Percentiles rank a stretch among this genome's conserved stretches.
Evolutionary conservation across 345 rosid genomes (phyloP).

Genomic region (Camelina laxa): DNA sequence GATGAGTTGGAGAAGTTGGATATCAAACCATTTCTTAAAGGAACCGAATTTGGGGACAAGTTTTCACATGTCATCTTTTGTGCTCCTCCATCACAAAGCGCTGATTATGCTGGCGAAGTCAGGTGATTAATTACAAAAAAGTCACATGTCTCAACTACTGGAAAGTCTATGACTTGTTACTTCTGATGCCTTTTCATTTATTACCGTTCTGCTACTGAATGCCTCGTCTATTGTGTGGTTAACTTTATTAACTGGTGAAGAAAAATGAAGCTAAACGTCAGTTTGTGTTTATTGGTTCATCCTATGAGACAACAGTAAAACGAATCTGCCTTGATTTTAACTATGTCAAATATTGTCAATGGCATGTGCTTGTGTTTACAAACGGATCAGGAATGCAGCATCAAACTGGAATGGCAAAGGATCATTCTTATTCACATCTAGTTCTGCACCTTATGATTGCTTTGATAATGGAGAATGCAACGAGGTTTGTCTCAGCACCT

Average conservation of each 20-base stretch:
- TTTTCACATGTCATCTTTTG: slow-evolving; percentile 86
- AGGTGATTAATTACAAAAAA: slow-evolving; percentile 51
- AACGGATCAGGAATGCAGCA: slow-evolving; percentile 72
- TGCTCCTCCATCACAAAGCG: slow-evolving; percentile 88
- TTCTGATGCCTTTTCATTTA: background rate
- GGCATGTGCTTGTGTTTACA: slow-evolving; percentile 10
- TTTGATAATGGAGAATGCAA: slow-evolving; percentile 74
- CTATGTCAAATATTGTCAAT: slow-evolving; percentile 5
- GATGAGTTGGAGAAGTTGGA: slow-evolving; percentile 77
- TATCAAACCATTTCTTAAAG: slow-evolving; percentile 74
- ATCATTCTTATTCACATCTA: slow-evolving; percentile 86
- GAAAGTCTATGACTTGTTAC: slow-evolving; percentile 8
- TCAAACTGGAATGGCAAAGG: slow-evolving; percentile 91
- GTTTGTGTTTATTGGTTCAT: slow-evolving; percentile 2
- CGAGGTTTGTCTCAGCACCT: slow-evolving; percentile 59
- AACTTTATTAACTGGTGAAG: background rate
- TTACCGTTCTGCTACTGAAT: background rate
- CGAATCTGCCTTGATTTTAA: slow-evolving; percentile 10
- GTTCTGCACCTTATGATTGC: slow-evolving; percentile 88
- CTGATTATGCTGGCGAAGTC: slow-evolving; percentile 82
- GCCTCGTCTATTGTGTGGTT: background rate
- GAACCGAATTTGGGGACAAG: slow-evolving; percentile 46
- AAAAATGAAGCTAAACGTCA: slow-evolving; percentile 5
- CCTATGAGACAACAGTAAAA: background rate
- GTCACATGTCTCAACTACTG: background rate